phyloP scores from a whole-genome alignment of 2,329 filamentous ascomycete genomes.

The Aspergillus sp. region DNA sequence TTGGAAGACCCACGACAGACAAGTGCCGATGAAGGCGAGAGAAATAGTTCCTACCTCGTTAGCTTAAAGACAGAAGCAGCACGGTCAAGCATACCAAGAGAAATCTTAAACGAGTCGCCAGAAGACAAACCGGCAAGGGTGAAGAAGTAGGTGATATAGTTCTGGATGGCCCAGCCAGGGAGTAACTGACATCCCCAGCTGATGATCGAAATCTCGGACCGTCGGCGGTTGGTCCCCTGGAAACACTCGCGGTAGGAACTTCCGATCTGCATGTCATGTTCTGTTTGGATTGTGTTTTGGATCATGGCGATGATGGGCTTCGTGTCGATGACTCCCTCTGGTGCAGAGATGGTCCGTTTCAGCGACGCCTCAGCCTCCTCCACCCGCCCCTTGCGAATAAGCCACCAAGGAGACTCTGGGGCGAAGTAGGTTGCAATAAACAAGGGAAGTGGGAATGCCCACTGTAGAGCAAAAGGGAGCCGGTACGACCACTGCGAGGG shows the following conservation, averaged over 20 bases:
- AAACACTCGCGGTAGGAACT: conserved; percentile 32
- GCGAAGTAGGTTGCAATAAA: conserved; percentile 44
- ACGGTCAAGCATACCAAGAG: background rate
- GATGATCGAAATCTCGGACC: conserved; percentile 43
- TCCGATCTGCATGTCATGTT: conserved; percentile 20
- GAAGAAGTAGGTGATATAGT: conserved; percentile 37
- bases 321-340: background rate
- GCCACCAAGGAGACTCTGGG: conserved; percentile 51
- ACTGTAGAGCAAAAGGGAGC: conserved; percentile 50
- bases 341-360: background rate
- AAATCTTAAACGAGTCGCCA: background rate
- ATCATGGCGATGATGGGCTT: conserved; percentile 33
- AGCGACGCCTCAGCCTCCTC: background rate
- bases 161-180: conserved; percentile 31
- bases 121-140: conserved; percentile 33
- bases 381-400: conserved; percentile 35
- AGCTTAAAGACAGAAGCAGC: conserved; percentile 36
- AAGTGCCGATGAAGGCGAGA: conserved; percentile 55
- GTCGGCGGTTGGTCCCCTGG: conserved; percentile 31
- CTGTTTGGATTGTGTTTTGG: conserved; percentile 36
- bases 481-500: conserved; percentile 49
- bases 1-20: conserved; percentile 50
- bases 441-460: conserved; percentile 51
- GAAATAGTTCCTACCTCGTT: conserved; percentile 52
- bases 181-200: conserved; percentile 37